Evolutionary conservation across 768 basidiomycete genomes (phyloP).

Genomic region (Termitomyces sp.): DNA sequence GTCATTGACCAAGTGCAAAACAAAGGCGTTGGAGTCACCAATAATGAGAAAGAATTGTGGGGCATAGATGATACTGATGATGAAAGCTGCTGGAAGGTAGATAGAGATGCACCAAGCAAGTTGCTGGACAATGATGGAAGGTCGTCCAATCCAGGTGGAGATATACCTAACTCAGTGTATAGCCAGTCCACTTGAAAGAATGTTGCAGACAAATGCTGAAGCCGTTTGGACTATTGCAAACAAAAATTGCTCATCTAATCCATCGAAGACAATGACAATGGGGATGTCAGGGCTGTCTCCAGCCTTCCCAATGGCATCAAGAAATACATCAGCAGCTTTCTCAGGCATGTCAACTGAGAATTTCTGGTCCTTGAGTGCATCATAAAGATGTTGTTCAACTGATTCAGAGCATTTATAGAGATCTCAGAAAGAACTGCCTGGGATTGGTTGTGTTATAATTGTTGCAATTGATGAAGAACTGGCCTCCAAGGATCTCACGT

Average conservation of each 20-base stretch:
- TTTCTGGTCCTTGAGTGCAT: no score
- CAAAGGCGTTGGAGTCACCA: conserved; percentile 51
- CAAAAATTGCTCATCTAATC: neutral
- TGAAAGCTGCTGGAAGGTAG: conserved; percentile 25
- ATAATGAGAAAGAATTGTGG: conserved; percentile 44
- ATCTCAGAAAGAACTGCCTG: no score
- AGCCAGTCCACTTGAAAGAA: conserved; percentile 82
- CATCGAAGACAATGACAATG: no score
- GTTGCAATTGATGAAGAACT: no score
- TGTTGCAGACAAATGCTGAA: conserved; percentile 55
- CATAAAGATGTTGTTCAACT: no score
- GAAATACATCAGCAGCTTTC: no score
- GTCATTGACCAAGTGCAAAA: conserved; percentile 33
- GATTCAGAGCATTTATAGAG: no score
- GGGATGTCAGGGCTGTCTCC: no score
- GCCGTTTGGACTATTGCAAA: conserved; percentile 56
- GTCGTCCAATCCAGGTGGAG: conserved; percentile 54
- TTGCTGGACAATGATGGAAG: conserved; percentile 26
- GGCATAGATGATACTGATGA: conserved; percentile 33
- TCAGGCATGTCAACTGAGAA: no score
- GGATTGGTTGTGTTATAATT: no score
- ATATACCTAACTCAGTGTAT: conserved; percentile 76
- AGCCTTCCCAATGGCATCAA: no score
- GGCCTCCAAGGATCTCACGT: no score
- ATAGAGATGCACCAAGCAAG: conserved; percentile 20